Conservation (phyloP, 1,284 basidiomycete genomes). For the Rhodotorula sp. region DNA sequence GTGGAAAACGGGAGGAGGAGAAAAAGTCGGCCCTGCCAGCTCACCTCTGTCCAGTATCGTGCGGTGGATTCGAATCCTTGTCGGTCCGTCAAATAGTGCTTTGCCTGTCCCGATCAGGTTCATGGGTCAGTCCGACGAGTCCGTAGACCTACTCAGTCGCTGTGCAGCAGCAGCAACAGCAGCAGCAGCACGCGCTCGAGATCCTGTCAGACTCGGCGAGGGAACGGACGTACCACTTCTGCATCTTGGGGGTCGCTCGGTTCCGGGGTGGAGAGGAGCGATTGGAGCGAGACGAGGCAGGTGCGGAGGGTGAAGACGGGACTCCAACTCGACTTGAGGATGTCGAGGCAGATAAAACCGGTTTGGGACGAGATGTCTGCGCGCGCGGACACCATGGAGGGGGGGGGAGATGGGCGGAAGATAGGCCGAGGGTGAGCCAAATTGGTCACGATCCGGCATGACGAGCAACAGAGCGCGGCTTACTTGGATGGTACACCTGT, state of each 20-base stretch:
- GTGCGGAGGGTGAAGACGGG: conserved; percentile 76
- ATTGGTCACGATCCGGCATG: background rate
- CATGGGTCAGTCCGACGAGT: background rate
- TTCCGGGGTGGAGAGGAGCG: conserved; percentile 91
- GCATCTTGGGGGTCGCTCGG: conserved; percentile 98
- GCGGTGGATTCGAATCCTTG: conserved; percentile 88
- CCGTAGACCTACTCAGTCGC: too few species aligned
- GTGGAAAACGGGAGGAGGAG: background rate
- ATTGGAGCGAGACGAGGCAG: conserved; percentile 92
- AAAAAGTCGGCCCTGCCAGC: too few species aligned
- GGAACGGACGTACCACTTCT: conserved; percentile 59
- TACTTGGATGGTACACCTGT: conserved; percentile 94
- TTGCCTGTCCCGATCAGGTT: conserved; percentile 56
- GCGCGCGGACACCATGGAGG: background rate
- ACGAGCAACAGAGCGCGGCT: background rate
- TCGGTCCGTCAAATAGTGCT: conserved; percentile 88
- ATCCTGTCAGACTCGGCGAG: too few species aligned
- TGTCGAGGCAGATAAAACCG: conserved; percentile 78
- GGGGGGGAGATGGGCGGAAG: too few species aligned
- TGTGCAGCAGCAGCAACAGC: background rate
- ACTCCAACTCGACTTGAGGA: conserved; percentile 59
- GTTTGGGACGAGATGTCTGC: conserved; percentile 76
- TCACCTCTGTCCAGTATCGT: conserved; percentile 73
- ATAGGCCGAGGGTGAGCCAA: too few species aligned
- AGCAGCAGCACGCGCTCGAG: background rate